Percentiles rank a stretch among this genome's conserved stretches.
Evolutionary conservation across 2,329 filamentous ascomycete genomes (phyloP).

Genomic region (Colletotrichum cereale): DNA sequence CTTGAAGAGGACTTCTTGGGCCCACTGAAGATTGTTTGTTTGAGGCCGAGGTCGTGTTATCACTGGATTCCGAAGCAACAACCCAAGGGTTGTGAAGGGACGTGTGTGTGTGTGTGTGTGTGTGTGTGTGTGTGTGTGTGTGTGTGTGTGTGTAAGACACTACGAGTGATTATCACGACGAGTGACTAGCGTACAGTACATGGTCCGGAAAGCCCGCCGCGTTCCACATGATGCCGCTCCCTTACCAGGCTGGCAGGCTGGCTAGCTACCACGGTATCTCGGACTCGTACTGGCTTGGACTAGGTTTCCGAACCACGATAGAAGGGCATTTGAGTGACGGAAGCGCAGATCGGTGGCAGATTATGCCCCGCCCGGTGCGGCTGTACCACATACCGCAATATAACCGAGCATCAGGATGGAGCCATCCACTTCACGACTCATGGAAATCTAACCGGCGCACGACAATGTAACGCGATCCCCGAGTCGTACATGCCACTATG

Average conservation of each 20-base stretch:
- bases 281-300: background rate
- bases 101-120: no score
- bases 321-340: conserved; percentile 5
- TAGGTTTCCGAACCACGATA: conserved; percentile 5
- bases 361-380: conserved; percentile 5
- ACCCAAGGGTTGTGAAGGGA: background rate
- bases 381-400: background rate
- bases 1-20: background rate
- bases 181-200: background rate
- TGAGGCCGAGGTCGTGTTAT: background rate
- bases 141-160: background rate
- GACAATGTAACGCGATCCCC: conserved; percentile 35
- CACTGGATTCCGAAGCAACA: background rate
- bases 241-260: no score
- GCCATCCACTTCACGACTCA: conserved; percentile 25
- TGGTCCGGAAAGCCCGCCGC: background rate
- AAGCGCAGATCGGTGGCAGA: conserved; percentile 29
- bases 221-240: background rate
- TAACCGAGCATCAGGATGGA: conserved; percentile 2
- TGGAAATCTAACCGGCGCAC: conserved; percentile 13
- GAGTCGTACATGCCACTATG: conserved; percentile 9
- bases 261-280: background rate
- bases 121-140: no score
- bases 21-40: background rate
- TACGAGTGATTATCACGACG: background rate